A percentile compares a stretch with the other conserved stretches of the same genome.
Conservation (phyloP, 192 early-diverging fungal species). For the Backusella tuberculispora region DNA sequence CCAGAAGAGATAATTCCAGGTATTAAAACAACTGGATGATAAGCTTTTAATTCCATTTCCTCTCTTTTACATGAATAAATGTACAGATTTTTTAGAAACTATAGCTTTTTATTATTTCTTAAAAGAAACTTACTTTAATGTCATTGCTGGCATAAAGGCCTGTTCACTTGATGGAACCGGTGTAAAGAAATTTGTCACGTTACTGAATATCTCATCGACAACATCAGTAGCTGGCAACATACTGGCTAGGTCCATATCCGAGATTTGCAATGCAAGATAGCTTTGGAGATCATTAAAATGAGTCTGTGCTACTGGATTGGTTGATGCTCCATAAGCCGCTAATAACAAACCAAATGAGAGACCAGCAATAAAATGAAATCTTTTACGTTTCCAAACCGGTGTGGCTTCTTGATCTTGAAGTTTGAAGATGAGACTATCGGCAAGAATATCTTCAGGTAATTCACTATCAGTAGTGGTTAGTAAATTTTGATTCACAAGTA, state of each 20-base stretch:
- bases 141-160: constrained; percentile 54
- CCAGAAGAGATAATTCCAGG: constrained; percentile 90
- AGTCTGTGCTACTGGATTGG: constrained; percentile 44
- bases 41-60: constrained; percentile 42
- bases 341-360: constrained; percentile 27
- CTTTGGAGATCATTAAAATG: constrained; percentile 42
- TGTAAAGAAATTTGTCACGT: constrained; percentile 60
- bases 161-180: constrained; percentile 50
- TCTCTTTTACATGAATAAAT: constrained; percentile 24
- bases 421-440: constrained; percentile 22
- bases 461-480: neutral
- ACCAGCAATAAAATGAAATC: constrained; percentile 36
- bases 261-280: constrained; percentile 47
- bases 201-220: constrained; percentile 72
- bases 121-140: constrained; percentile 13
- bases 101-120: constrained; percentile 37
- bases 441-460: constrained; percentile 34
- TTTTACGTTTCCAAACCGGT: constrained; percentile 36
- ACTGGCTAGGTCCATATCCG: constrained; percentile 67
- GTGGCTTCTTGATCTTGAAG: neutral
- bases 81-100: neutral
- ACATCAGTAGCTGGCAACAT: constrained; percentile 67
- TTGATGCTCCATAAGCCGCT: constrained; percentile 39
- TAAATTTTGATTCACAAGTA: neutral
- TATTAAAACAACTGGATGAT: constrained; percentile 75